phyloP scores from a whole-genome alignment of 768 basidiomycete genomes.

The Kwoniella shandongensis region DNA sequence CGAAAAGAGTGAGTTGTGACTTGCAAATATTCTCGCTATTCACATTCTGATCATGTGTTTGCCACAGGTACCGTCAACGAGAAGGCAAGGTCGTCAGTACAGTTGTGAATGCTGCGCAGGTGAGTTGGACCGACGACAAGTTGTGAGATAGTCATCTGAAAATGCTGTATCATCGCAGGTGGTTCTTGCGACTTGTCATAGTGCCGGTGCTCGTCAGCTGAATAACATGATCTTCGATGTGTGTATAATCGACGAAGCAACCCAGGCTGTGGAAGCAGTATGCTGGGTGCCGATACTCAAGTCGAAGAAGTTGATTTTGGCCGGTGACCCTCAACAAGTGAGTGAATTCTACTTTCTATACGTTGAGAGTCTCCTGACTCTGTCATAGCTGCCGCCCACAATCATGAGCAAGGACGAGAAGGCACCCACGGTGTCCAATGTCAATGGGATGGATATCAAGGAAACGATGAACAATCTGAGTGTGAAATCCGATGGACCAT shows the following conservation, averaged over 20 bases:
- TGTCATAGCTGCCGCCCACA: constrained; percentile 76
- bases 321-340: constrained; percentile 83
- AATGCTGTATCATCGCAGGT: constrained; percentile 59
- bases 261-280: constrained; percentile 92
- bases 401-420: constrained; percentile 67
- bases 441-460: not conserved
- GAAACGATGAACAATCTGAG: not conserved
- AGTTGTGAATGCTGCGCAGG: constrained; percentile 77
- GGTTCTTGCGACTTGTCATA: constrained; percentile 91
- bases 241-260: constrained; percentile 95
- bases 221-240: constrained; percentile 80
- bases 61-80: constrained; percentile 74
- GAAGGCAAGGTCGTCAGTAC: constrained; percentile 80
- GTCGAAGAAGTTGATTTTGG: constrained; percentile 81
- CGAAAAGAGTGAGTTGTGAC: constrained; percentile 89
- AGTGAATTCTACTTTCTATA: not conserved
- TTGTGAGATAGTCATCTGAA: not conserved
- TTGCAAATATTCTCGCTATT: too few relatives aligned
- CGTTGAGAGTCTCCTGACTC: not conserved
- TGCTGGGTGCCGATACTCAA: constrained; percentile 97
- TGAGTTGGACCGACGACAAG: constrained; percentile 36
- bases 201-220: constrained; percentile 80
- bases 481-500: constrained; percentile 1
- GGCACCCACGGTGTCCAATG: constrained; percentile 20
- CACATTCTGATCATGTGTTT: not conserved